Evolutionary conservation across 768 basidiomycete genomes (phyloP), one percentile per base, ranked within the genome.

Genomic region (Boletus eberwhitei): DNA sequence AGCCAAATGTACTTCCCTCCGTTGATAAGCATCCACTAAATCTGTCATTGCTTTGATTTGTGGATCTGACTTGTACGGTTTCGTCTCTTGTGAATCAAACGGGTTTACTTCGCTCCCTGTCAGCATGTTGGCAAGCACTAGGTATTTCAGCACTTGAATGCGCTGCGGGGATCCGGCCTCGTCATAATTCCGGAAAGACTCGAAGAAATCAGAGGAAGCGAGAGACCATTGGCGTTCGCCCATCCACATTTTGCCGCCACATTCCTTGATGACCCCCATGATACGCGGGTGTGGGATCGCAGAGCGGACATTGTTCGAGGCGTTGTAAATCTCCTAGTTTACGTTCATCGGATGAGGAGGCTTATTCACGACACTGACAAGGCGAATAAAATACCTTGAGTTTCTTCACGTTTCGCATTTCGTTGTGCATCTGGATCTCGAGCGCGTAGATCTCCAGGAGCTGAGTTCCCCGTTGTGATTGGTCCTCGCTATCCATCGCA

Each of bases 241-340:
- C 97, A 99, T 98, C 95, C 97, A 98, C 97, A 99, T 99, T 75
- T 99, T 99, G 3, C 97, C 97, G 16, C 97, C 97, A 61, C 96
- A 98, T 72, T 99, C 97, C 67, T 95, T 92, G 74, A 99, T 98
- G 48, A 98, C 93, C 40, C 96, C 97, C 89, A 98, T 95, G 65
- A 98, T 98, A 31, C 93, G 83, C 11, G 97, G 97, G 74, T 98
- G 97, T 16, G 97, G 94, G 57, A 99, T 98, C 11, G 97, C 97
- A 8, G 93, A 94, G 22, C 92, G 88, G 48, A 99, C 91, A 41
- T 85, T 83, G 59, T 90, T 90, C 13, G 92, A 88, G 11, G 96
- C 94, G 61, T 97, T 95, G 74, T 99, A 99, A 50, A 98, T 97
- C 73, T 97, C 94, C 93, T 97, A 64, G 21, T n/a, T 41, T 22